Evolutionary conservation across 495 filamentous ascomycete species (phyloP), one percentile per base, ranked within the genome.

Genomic region (Xylaria telfairii): DNA sequence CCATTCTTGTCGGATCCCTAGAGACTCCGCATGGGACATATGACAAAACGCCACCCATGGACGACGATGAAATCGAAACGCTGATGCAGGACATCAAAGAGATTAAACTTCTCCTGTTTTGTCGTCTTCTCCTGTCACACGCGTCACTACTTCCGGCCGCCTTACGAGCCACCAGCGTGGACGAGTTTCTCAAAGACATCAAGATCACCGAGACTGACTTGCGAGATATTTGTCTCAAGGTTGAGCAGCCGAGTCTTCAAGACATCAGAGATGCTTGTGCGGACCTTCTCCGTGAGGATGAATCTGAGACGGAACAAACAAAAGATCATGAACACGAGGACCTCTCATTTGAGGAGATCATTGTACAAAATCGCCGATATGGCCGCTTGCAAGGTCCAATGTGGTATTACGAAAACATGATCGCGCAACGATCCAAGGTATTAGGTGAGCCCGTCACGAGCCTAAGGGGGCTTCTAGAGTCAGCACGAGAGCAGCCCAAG

Each of bases 231-330:
- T 84, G 82, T 49, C 78, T 87, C 24, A 82, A 79, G 59, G 74
- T 88, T 21, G 83, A 86, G 49, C 71, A 79, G 34, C 83, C 84
- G 21, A 79, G 75, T 39, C 76, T 85, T 5, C 81, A 87, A 72
- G 81, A 83, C 15, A 81, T 87, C 39, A 80, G 85, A 26, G 83
- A 87, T 75, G 85, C 85, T 24, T 87, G 85, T 73, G 84, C 86
- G 19, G 86, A 88, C 74, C 81, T 87, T 69, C 64, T 75, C 13
- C 74, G 82, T 47, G 77, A 78, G n/a, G 81, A 82, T 68, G 81
- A 84, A 51, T 64, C 75, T 6, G 74, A 80, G 24, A 72, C 71
- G 4, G 71, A 78, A 34, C 75, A 79, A 5, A 67, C 76, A 1
- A 47, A 72, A 8, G 73, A 75, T 26, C 67, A 75, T 41, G 54